phyloP scores from a whole-genome alignment of 2,329 filamentous ascomycete species.

The Mycosphaerella sp. region DNA sequence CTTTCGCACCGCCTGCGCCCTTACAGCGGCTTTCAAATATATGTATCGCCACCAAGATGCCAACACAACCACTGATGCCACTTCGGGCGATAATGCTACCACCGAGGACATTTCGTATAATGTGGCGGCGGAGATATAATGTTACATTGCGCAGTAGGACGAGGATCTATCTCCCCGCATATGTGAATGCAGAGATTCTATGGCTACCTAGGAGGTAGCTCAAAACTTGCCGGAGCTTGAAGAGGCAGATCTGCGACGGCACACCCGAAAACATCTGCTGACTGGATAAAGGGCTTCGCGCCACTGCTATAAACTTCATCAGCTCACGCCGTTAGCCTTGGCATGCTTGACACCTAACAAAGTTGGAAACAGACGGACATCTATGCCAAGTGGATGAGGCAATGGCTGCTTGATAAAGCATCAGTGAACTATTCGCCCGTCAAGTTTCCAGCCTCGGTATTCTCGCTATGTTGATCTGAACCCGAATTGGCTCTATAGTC shows the following conservation, averaged over 20 bases:
- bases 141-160: not conserved
- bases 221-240: constrained; percentile 7
- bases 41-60: too few species aligned
- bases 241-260: constrained; percentile 3
- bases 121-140: not conserved
- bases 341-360: constrained; percentile 14
- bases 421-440: not conserved
- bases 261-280: not conserved
- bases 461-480: constrained; percentile 1
- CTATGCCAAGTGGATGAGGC: constrained; percentile 11
- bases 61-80: too few species aligned
- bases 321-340: constrained; percentile 5
- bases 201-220: not conserved
- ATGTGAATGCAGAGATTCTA: too few species aligned
- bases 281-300: not conserved
- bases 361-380: constrained; percentile 7
- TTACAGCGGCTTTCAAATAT: too few species aligned
- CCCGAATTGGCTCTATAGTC: not conserved
- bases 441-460: constrained; percentile 5
- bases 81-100: not conserved
- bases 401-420: not conserved
- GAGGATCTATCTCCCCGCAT: too few species aligned
- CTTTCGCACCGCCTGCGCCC: too few species aligned
- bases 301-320: not conserved
- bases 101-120: not conserved